A percentile compares a stretch with the other conserved stretches of the same genome.
phyloP scores from a whole-genome alignment of 805 yeast genomes.

The Kodamaea hsintzibuensis region DNA sequence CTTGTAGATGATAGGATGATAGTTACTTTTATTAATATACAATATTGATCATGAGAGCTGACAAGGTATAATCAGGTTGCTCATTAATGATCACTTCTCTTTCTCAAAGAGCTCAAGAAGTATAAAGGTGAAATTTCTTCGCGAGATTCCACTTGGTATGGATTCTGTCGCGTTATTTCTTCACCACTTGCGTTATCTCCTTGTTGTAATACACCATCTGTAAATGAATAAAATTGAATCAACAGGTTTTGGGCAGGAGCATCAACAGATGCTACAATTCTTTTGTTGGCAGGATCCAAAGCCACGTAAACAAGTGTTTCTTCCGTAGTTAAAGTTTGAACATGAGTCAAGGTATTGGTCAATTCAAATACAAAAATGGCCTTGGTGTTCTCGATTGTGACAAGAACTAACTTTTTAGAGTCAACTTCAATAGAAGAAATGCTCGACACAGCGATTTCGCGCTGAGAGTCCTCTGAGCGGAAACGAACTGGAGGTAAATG shows the following conservation, averaged over 20 bases:
- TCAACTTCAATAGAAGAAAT: conserved; percentile 31
- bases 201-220: conserved; percentile 19
- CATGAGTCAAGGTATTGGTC: conserved; percentile 29
- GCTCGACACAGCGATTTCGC: conserved; percentile 55
- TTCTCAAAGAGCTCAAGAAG: conserved; percentile 50
- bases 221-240: conserved; percentile 21
- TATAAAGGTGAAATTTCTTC: conserved; percentile 51
- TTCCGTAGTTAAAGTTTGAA: conserved; percentile 28
- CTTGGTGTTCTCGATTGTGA: conserved; percentile 54
- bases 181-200: conserved; percentile 9
- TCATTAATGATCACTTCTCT: conserved; percentile 60
- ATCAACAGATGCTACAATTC: conserved; percentile 32
- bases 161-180: conserved; percentile 16
- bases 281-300: conserved; percentile 12
- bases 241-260: conserved; percentile 31
- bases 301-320: conserved; percentile 31
- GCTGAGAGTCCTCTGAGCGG: conserved; percentile 49
- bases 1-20: too few species aligned
- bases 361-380: conserved; percentile 41
- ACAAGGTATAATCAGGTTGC: too few species aligned
- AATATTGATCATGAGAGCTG: too few species aligned
- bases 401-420: conserved; percentile 35
- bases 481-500: conserved; percentile 70
- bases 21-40: neutral
- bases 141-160: conserved; percentile 34